Evolutionary conservation across 2,329 filamentous ascomycete species (phyloP).

Genomic region (Xylariaceae sp.): DNA sequence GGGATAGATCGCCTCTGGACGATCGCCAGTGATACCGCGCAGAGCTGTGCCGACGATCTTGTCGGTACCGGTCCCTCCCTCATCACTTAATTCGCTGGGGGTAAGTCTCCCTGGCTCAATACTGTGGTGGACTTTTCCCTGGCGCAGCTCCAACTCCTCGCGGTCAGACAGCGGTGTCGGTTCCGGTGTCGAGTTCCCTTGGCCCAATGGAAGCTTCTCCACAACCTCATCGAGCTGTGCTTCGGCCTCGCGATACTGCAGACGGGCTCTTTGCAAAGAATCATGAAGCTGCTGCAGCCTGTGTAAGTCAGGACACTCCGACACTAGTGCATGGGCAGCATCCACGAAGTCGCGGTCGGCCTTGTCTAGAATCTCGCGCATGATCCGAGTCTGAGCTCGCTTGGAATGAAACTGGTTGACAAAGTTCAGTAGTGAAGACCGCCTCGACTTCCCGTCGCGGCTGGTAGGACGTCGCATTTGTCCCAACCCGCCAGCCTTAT

Average conservation of each 20-base stretch:
- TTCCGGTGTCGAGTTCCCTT: no score
- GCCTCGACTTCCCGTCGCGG: conserved; percentile 17
- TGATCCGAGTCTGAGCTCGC: conserved; percentile 18
- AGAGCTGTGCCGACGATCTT: conserved; percentile 20
- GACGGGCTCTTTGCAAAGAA: conserved; percentile 23
- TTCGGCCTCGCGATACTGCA: conserved; percentile 23
- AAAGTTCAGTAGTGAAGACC: conserved; percentile 17
- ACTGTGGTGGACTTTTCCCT: no score
- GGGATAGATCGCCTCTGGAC: conserved; percentile 40
- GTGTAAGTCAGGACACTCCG: conserved; percentile 15
- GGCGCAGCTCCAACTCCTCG: no score
- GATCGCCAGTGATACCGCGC: conserved; percentile 28
- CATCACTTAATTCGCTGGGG: no score
- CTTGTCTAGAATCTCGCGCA: conserved; percentile 23
- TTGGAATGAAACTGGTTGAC: conserved; percentile 20
- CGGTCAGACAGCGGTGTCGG: no score
- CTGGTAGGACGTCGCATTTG: no score
- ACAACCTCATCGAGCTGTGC: conserved; percentile 25
- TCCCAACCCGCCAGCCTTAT: no score
- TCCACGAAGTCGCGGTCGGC: conserved; percentile 25
- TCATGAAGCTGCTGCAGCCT: conserved; percentile 18
- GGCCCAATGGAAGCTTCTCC: conserved; percentile 24
- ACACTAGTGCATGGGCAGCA: conserved; percentile 21
- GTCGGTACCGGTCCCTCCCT: conserved; percentile 15
- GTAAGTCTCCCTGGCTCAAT: no score